Base-by-base conservation (phyloP, 495 filamentous ascomycete genomes). In the Xylaria curta region DNA sequence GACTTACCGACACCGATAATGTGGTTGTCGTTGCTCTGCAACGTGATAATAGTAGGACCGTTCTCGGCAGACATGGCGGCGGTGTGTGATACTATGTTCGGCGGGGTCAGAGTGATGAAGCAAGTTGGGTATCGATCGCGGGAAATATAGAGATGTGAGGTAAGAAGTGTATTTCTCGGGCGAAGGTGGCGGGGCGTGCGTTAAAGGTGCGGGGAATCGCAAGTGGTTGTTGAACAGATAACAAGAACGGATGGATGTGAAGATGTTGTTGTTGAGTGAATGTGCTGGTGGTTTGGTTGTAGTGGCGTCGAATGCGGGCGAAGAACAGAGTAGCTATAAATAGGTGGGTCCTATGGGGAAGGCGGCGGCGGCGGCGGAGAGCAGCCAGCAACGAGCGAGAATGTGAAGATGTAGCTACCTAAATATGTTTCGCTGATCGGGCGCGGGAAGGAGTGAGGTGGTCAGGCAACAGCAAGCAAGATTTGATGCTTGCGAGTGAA, bases 1-100 rank as follows among this genome's bases (percentile, higher is more conserved):
- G n/a, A 77, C 79, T 70, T 75, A 81, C 79, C 79, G 21, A 81
- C 75, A 49, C 77, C 69, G 10, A 81, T 76, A 51, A 72, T 66
- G 21, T 76, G 73, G 63, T 71, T 69, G 6, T 81, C 79, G 47
- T 79, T 76, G 72, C 69, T 75, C 21, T 68, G 64, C 64, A 72
- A 31, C 28, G 51, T 62, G 33, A 72, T 63, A n/a, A 72, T 68
- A 13, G 24, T 21, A 0, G 54, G 54, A 21, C n/a, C 46, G 53
- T 66, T 66, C 4, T 72, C 64, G 7, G 49, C 28, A 54, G 70
- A 40, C 70, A 72, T 72, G 26, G 9, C 47, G 56, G 70, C 67
- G 58, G 58, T 42, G 56, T 21, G 51, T 38, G 36, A 24, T 44
- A 28, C 0, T 15, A 2, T 8, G 38, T 63, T 63, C 13, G 38